Evolutionary conservation across 148 eudicot genomes (phyloP), one percentile per base, ranked within the genome.

Genomic region (Spergularia marina): DNA sequence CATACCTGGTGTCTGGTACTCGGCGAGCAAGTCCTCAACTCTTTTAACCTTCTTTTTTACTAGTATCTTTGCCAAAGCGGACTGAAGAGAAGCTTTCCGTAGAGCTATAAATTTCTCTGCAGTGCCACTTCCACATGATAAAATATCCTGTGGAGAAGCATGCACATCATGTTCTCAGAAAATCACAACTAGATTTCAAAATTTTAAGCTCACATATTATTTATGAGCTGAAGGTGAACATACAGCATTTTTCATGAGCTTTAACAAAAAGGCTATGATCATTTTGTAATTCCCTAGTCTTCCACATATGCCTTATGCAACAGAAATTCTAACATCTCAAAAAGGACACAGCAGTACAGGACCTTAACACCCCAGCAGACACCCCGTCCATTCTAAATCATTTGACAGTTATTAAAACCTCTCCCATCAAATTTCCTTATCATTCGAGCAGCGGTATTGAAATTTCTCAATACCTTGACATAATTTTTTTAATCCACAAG

Each of bases 51-150:
- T 87, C 80, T 81, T 86, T 72, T 66, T 85, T 18, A 78, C 89
- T 69, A 95, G 79, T 80, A 89, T 53, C 74, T 84, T 86, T 58
- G 96, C 97, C 66, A 95, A 85, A 82, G 94, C 91, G 13, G 92
- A 85, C 78, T 87, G 85, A 58, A 95, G 83, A 78, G 87, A 85
- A 73, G 76, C 83, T 82, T 87, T 87, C 52, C 79, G 83, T 25
- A 72, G 87, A 79, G 86, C 72, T 64, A 95, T 87, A 92, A 79
- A 92, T 75, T 92, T 95, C 76, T 95, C 99, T 13, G 97, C 94
- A 83, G 78, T 86, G 21, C 98, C 98, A 77, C 49, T 86, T 15
- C 97, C 97, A 77, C 41, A 78, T 74, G 96, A 82, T 62, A 87
- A 82, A 74, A 78, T 83, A 72, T 78, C 91, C 99, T 95, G 84